Base-by-base conservation (phyloP, 371 early-diverging fungal genomes). In the Dinochytrium kinnereticum region DNA sequence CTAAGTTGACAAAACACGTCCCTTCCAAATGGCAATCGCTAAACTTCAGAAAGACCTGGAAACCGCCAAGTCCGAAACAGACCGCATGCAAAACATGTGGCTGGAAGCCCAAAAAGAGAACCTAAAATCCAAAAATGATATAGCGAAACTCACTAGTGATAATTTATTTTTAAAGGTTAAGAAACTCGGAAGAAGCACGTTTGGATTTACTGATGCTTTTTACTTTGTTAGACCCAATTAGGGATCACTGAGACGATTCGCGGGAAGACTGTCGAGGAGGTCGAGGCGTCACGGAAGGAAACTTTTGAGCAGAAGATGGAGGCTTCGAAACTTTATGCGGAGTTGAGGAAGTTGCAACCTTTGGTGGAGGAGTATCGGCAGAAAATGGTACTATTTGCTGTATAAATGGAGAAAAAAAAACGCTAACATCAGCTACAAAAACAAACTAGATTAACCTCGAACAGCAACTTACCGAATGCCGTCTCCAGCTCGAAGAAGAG, bases 231-330 rank as follows among this genome's bases (percentile, higher is more conserved):
- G 80, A 87, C 87, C 1, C 80, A 82, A 67, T 65, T 84, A 21
- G 78, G 80, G 2, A 81, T 85, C 34, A 80, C 78, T 1, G 83
- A 82, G 24, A 78, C 82, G n/a, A 76, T 84, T 38, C 78, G 80
- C 24, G 38, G 36, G 50, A 82, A 84, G 59, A 82, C 83, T 2
- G 71, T 44, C 36, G 59, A 59, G 21, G 84, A 80, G 55, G 76
- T 85, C 30, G 74, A 69, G 26, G 75, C 65, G 31, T 69, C 77
- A 33, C 78, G 80, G 68, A 53, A 70, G 64, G 85, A 84, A 59
- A 76, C 79, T 31, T 65, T 82, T 40, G 87, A 87, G 38, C 80
- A 84, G 31, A 82, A 83, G 38, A 74, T 81, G 51, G 85, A 84
- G 55, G 73, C 83, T 1, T 75, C 85, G 2, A 81, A 82, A 73